Conservation (phyloP, 2,329 filamentous ascomycete species). For the Sordariomycetes sp. region DNA sequence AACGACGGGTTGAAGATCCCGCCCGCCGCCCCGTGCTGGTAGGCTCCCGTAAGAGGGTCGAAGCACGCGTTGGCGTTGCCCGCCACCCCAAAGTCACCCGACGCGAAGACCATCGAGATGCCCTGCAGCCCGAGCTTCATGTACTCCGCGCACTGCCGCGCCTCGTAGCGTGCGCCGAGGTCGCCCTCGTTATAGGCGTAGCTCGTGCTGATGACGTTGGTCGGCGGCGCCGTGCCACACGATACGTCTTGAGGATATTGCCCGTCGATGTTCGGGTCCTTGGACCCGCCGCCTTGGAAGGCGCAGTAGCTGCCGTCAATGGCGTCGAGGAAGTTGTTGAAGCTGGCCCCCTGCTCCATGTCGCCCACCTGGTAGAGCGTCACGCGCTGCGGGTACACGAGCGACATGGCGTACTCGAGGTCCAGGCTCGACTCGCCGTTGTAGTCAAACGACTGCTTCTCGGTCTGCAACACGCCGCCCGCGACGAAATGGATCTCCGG, state of each 20-base stretch:
- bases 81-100: slow-evolving; percentile 37
- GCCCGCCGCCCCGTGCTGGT: slow-evolving; percentile 4
- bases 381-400: slow-evolving; percentile 40
- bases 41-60: slow-evolving; percentile 16
- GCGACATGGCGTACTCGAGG: slow-evolving; percentile 40
- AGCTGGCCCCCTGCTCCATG: slow-evolving; percentile 23
- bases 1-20: slow-evolving; percentile 22
- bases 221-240: slow-evolving; percentile 30
- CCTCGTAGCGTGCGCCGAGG: slow-evolving; percentile 10
- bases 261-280: slow-evolving; percentile 22
- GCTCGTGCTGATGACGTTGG: slow-evolving; percentile 43
- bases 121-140: slow-evolving; percentile 45
- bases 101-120: slow-evolving; percentile 37
- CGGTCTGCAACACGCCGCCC: slow-evolving; percentile 30
- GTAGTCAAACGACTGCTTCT: slow-evolving; percentile 9
- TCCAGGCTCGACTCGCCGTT: slow-evolving; percentile 42
- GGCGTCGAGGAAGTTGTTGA: slow-evolving; percentile 31
- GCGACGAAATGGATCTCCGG: slow-evolving; percentile 35
- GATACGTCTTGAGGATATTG: slow-evolving; percentile 26
- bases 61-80: slow-evolving; percentile 26
- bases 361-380: slow-evolving; percentile 34
- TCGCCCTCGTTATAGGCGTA: slow-evolving; percentile 44
- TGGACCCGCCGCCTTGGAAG: slow-evolving; percentile 23
- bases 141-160: slow-evolving; percentile 43
- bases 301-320: slow-evolving; percentile 33